A percentile compares a stretch with the other conserved stretches of the same genome.
Evolutionary conservation across 192 early-diverging fungal genomes (phyloP).

Genomic region (Coemansia sp.): DNA sequence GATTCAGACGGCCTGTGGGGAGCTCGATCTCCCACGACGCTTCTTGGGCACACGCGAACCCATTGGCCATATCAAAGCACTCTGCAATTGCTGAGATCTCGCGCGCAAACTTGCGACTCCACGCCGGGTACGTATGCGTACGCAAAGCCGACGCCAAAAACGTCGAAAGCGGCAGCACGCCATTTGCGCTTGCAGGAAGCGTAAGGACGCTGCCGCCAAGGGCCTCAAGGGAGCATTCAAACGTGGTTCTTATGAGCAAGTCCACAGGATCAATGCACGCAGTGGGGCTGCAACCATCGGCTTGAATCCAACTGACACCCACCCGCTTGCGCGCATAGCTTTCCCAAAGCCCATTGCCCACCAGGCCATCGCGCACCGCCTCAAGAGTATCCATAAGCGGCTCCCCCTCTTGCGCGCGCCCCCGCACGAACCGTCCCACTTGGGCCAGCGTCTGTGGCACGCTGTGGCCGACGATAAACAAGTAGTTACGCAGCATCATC

Average conservation of each 20-base stretch:
- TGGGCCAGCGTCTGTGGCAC: constrained; percentile 25
- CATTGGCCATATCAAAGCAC: constrained; percentile 1
- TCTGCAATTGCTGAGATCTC: constrained; percentile 50
- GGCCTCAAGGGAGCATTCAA: constrained; percentile 43
- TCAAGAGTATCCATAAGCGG: constrained; percentile 37
- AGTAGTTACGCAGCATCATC: constrained; percentile 44
- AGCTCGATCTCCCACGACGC: not conserved
- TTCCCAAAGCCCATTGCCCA: constrained; percentile 54
- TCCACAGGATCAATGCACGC: constrained; percentile 23
- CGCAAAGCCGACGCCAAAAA: constrained; percentile 18
- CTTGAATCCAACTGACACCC: constrained; percentile 43
- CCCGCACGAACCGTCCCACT: constrained; percentile 31
- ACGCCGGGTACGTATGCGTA: constrained; percentile 40
- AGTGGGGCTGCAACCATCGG: not conserved
- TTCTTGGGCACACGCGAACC: not conserved
- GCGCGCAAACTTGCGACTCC: constrained; percentile 54
- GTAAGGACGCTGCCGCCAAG: constrained; percentile 43
- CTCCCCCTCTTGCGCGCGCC: not conserved
- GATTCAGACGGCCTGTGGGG: not conserved
- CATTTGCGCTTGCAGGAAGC: not conserved
- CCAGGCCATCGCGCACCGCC: constrained; percentile 34
- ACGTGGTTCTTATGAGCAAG: constrained; percentile 26
- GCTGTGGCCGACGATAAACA: constrained; percentile 26
- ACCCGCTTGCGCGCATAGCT: constrained; percentile 54
- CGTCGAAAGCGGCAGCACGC: constrained; percentile 24